Evolutionary conservation across 2,329 filamentous ascomycete species (phyloP).

Genomic region (Clonostachys byssicola): DNA sequence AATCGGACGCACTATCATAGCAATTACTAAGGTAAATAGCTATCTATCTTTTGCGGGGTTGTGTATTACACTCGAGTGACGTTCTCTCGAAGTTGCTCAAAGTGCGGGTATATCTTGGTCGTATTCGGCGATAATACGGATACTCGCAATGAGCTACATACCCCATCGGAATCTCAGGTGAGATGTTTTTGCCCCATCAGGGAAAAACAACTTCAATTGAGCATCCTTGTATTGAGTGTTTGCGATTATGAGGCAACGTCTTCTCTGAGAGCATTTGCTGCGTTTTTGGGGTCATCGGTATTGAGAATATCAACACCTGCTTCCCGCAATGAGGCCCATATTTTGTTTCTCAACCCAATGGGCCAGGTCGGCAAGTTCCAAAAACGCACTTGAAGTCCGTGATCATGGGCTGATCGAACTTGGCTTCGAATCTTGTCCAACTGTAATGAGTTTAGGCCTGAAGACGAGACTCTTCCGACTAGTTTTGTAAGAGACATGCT

Average conservation of each 20-base stretch:
- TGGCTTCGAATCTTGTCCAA: constrained; percentile 36
- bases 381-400: constrained; percentile 53
- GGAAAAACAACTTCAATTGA: too few relatives aligned
- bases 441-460: constrained; percentile 37
- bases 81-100: too few relatives aligned
- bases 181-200: too few relatives aligned
- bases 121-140: neutral
- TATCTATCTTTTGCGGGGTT: too few relatives aligned
- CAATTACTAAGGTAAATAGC: too few relatives aligned
- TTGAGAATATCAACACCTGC: constrained; percentile 59
- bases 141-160: neutral
- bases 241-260: too few relatives aligned
- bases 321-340: constrained; percentile 51
- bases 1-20: too few relatives aligned
- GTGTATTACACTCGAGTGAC: too few relatives aligned
- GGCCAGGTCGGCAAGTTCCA: constrained; percentile 60
- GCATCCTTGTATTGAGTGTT: too few relatives aligned
- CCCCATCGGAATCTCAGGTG: too few relatives aligned
- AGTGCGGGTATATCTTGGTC: too few relatives aligned
- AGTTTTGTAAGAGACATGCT: constrained; percentile 49
- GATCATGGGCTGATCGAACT: constrained; percentile 41
- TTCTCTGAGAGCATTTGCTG: too few relatives aligned
- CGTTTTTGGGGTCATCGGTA: constrained; percentile 49
- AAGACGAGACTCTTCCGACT: constrained; percentile 46
- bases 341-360: constrained; percentile 41